Evolutionary conservation across 2,329 filamentous ascomycete species (phyloP).

Genomic region (Penicillium sp.): DNA sequence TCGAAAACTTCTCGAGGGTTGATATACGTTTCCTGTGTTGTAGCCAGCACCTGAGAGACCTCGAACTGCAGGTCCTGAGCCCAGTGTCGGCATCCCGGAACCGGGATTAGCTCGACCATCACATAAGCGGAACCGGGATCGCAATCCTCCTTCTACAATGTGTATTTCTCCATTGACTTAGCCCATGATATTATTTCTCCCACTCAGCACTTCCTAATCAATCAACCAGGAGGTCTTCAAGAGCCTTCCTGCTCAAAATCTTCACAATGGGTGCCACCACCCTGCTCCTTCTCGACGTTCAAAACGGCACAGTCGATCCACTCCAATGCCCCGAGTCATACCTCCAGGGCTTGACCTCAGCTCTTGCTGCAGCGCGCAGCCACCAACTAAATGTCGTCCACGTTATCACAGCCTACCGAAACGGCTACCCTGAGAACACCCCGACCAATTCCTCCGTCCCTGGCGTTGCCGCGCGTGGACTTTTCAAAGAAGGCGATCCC

Average conservation of each 20-base stretch:
- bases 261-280: constrained; percentile 18
- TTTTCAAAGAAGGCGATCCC: constrained; percentile 26
- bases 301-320: constrained; percentile 30
- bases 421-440: constrained; percentile 32
- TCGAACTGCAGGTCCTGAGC: too few species aligned
- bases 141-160: background rate
- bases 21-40: background rate
- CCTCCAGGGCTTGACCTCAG: constrained; percentile 22
- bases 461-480: constrained; percentile 15
- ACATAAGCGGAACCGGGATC: background rate
- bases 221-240: background rate
- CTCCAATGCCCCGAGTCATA: constrained; percentile 22
- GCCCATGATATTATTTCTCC: background rate
- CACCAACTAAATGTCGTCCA: constrained; percentile 32
- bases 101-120: background rate
- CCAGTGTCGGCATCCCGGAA: background rate
- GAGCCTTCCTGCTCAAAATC: background rate
- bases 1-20: background rate
- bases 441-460: constrained; percentile 24
- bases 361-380: constrained; percentile 26
- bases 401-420: constrained; percentile 34
- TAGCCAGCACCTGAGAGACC: too few species aligned
- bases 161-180: background rate
- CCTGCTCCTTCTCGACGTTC: constrained; percentile 39
- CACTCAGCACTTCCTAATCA: background rate